Conservation (phyloP, 768 basidiomycete species). For the Pisolithus albus region DNA sequence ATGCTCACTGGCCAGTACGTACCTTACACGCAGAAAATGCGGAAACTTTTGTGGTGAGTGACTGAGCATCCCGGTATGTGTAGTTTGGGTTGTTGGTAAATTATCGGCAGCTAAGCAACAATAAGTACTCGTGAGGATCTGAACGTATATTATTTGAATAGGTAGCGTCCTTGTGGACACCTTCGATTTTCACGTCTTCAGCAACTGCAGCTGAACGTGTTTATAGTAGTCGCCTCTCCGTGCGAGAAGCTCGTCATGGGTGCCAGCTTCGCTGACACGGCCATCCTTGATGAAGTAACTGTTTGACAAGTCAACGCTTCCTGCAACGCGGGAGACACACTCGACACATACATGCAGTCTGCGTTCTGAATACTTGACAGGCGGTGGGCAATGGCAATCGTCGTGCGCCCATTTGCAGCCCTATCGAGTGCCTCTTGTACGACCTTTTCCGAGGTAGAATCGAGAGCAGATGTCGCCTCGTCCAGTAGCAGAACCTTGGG, state of each 20-base stretch:
- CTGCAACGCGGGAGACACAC: background rate
- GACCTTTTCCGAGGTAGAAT: constrained; percentile 87
- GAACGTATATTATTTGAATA: too few relatives aligned
- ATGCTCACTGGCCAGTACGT: too few relatives aligned
- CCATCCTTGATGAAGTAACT: constrained; percentile 91
- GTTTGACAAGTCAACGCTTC: background rate
- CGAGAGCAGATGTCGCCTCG: constrained; percentile 88
- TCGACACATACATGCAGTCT: constrained; percentile 64
- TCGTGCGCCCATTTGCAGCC: constrained; percentile 88
- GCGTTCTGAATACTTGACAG: constrained; percentile 91
- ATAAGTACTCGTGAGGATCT: too few relatives aligned
- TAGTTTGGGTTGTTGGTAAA: too few relatives aligned
- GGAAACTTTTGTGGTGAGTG: too few relatives aligned
- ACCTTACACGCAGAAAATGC: too few relatives aligned
- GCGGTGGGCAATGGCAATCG: constrained; percentile 92
- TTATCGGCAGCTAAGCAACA: too few relatives aligned
- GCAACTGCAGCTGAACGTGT: constrained; percentile 81
- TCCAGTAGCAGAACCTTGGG: constrained; percentile 85
- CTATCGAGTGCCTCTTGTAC: constrained; percentile 92
- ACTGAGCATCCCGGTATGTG: too few relatives aligned
- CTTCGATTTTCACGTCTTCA: constrained; percentile 35
- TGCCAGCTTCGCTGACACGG: constrained; percentile 75
- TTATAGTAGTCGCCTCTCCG: constrained; percentile 71
- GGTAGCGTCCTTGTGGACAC: too few relatives aligned
- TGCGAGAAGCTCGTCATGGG: constrained; percentile 74